These are phyloP conservation scores for Acmispon strigosus DNA, from an alignment of 306 rosid species.

Conservation along the genomic window DNA sequence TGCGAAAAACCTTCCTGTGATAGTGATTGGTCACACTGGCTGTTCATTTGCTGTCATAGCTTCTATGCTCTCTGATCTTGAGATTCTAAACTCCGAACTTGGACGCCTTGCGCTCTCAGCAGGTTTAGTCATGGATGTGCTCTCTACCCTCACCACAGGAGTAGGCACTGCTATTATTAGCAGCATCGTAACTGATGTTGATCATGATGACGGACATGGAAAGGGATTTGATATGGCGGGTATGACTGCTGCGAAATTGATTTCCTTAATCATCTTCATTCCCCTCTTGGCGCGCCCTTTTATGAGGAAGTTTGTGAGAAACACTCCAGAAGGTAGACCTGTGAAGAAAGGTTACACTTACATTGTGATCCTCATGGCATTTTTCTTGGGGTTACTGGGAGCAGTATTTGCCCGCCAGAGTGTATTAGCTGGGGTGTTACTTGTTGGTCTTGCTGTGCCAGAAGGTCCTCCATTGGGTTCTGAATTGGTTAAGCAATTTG, in stretches of 20 bases:
- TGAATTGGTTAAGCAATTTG: slow-evolving; percentile 34
- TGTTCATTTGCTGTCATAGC: slow-evolving; percentile 31
- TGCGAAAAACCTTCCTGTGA: not conserved
- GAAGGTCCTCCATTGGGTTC: slow-evolving; percentile 59
- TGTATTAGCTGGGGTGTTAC: slow-evolving; percentile 23
- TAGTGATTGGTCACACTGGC: slow-evolving; percentile 14
- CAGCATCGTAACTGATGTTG: not conserved
- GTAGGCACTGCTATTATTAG: not conserved
- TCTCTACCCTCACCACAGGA: not conserved
- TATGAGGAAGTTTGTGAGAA: slow-evolving; percentile 31
- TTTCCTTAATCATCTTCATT: not conserved
- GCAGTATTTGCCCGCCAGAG: not conserved
- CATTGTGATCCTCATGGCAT: slow-evolving; percentile 1
- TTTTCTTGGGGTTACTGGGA: not conserved
- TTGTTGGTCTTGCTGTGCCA: slow-evolving; percentile 48
- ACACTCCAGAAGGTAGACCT: slow-evolving; percentile 39
- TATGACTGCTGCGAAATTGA: not conserved
- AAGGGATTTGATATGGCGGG: not conserved
- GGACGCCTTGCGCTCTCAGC: slow-evolving; percentile 34
- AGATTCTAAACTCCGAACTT: slow-evolving; percentile 32
- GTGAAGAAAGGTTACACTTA: slow-evolving; percentile 8
- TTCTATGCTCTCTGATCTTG: slow-evolving; percentile 23
- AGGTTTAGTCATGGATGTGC: slow-evolving; percentile 19
- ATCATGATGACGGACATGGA: not conserved
- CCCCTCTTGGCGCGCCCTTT: slow-evolving; percentile 4